These are phyloP conservation scores for Mycena leptocephala DNA, from an alignment of 768 basidiomycete genomes.

Conservation along the genomic window DNA sequence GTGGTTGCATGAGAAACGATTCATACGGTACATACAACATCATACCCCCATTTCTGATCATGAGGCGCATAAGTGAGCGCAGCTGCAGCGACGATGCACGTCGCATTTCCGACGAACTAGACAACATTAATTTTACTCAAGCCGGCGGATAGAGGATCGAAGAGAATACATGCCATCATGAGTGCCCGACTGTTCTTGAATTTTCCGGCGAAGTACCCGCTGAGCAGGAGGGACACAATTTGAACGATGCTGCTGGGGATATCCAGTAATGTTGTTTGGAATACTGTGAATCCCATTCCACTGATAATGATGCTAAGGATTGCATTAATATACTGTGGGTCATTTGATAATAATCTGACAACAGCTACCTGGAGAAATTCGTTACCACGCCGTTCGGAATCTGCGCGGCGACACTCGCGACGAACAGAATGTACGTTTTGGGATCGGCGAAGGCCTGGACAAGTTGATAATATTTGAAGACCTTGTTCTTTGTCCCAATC, in stretches of 20 bases:
- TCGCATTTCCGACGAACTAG: constrained; percentile 29
- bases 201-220: constrained; percentile 38
- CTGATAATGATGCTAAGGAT: constrained; percentile 51
- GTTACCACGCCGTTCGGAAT: constrained; percentile 47
- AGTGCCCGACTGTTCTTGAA: constrained; percentile 41
- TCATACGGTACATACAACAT: neutral
- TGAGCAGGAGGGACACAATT: constrained; percentile 33
- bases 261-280: constrained; percentile 35
- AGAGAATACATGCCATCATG: constrained; percentile 32
- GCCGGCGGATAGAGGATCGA: too few species aligned
- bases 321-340: constrained; percentile 2
- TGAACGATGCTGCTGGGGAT: constrained; percentile 28
- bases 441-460: constrained; percentile 48
- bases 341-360: neutral
- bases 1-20: neutral
- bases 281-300: constrained; percentile 39
- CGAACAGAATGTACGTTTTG: constrained; percentile 53
- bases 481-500: constrained; percentile 52
- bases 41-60: constrained; percentile 36
- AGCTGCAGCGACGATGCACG: constrained; percentile 29
- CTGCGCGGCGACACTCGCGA: constrained; percentile 50
- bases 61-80: constrained; percentile 35
- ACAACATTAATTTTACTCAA: neutral
- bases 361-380: constrained; percentile 40
- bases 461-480: constrained; percentile 55